Evolutionary conservation across 2,329 filamentous ascomycete genomes (phyloP).

Genomic region (Arthrobotrys pseudoclavata): DNA sequence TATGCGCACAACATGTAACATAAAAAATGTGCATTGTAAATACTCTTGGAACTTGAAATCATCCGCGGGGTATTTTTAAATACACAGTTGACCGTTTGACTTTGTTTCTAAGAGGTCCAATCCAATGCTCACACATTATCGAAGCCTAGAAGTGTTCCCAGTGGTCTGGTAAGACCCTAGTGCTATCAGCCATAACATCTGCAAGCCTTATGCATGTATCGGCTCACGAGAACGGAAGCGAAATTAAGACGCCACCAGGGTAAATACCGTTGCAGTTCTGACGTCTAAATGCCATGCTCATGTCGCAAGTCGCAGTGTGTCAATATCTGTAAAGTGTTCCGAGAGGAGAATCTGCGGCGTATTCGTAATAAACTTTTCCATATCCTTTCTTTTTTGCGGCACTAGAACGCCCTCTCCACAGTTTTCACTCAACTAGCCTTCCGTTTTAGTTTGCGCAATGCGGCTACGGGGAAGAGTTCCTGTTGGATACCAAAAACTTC

Average conservation of each 20-base stretch:
- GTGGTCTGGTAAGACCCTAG: background rate
- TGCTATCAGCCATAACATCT: background rate
- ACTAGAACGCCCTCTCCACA: background rate
- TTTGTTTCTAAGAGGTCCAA: background rate
- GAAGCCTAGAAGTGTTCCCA: background rate
- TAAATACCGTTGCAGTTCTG: background rate
- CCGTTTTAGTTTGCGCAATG: slow-evolving; percentile 12
- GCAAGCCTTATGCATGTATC: background rate
- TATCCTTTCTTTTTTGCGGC: background rate
- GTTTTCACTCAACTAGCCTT: background rate
- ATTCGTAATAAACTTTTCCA: background rate
- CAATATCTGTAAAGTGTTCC: background rate
- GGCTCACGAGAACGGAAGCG: slow-evolving; percentile 13
- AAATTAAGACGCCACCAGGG: slow-evolving; percentile 24
- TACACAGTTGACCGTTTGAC: background rate
- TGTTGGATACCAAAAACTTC: slow-evolving; percentile 4
- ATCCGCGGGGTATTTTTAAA: background rate
- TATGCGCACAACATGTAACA: background rate
- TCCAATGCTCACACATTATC: background rate
- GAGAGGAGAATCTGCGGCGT: background rate
- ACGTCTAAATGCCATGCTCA: background rate
- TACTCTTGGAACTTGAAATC: slow-evolving; percentile 6
- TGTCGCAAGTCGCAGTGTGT: background rate
- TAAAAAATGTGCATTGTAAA: background rate
- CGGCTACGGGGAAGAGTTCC: slow-evolving; percentile 14